Base-by-base conservation (phyloP, 495 filamentous ascomycete species). In the Aspergillus wentii region DNA sequence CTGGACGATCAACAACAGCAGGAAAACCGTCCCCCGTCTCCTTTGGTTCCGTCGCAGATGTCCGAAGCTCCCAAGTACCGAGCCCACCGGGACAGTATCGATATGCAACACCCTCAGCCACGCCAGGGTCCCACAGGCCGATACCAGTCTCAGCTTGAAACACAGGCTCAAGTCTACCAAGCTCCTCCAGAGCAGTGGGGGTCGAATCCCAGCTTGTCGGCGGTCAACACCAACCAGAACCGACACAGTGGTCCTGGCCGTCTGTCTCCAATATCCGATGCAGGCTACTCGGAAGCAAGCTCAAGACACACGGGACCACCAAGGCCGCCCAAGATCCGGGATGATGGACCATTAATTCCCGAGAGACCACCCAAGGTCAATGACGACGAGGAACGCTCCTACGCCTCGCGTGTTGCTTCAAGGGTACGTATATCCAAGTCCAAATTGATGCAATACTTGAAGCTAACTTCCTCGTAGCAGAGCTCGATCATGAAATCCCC, bases 11-110 rank as follows among this genome's bases (percentile, higher is more conserved):
- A 74, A 25, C 67, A 71, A 33, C 53, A 64, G 38, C 51, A 63
- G 37, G 69, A 78, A 26, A 67, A 74, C 42, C 68, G 76, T 4
- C 74, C 78, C 17, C 71, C 78, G 2, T 81, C 76, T 0, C 80
- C 81, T 2, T 56, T 85, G 19, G 70, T 84, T 14, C 82, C 79
- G 10, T 72, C 76, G 29, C 55, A 78, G 46, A 63, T 74, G 13
- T 85, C 87, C 16, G 89, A 95, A 53, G 82, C 87, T 40, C 87
- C 89, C 20, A 94, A 94, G 56, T 95, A 95, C 56, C 80, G 86
- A 51, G 87, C 86, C 13, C 86, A 95, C 59, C 86, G 90, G 33
- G 85, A 92, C 56, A 94, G 86, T 30, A 64, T 94, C 19, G 88
- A 90, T 52, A 66, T 96, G 5, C 81, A 90, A 56, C 90, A 96